Evolutionary conservation across 225 moss, liverwort and hornwort genomes (phyloP).

Genomic region (Asterella californica): DNA sequence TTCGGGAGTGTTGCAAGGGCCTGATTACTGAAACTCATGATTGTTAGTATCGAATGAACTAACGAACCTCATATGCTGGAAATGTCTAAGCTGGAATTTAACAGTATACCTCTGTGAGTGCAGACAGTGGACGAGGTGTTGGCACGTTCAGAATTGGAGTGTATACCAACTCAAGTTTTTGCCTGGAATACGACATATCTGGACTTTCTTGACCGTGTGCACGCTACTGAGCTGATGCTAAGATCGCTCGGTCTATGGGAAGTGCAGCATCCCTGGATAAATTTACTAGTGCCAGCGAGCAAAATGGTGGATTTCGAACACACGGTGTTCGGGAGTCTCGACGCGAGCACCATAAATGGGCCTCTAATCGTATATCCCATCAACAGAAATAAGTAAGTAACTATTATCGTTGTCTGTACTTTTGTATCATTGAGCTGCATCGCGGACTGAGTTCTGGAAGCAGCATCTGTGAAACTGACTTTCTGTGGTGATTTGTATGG

Average conservation of each 20-base stretch:
- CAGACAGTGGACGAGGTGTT: slow-evolving; percentile 55
- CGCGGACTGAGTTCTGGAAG: neutral
- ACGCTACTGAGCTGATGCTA: slow-evolving; percentile 49
- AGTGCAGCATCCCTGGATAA: slow-evolving; percentile 78
- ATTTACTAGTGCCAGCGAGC: slow-evolving; percentile 64
- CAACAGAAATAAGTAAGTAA: slow-evolving; percentile 69
- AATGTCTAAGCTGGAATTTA: neutral
- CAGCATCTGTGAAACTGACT: neutral
- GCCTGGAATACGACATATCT: slow-evolving; percentile 52
- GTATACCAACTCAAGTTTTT: slow-evolving; percentile 50
- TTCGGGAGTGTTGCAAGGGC: neutral
- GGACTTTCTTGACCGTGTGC: slow-evolving; percentile 70
- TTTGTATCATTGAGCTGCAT: neutral
- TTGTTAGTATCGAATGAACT: neutral
- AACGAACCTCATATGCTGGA: neutral
- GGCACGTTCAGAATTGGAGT: slow-evolving; percentile 32
- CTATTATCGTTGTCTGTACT: neutral
- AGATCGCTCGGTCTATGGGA: slow-evolving; percentile 55
- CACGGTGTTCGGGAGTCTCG: slow-evolving; percentile 52
- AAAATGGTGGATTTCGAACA: slow-evolving; percentile 52
- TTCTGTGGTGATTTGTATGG: neutral
- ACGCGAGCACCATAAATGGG: slow-evolving; percentile 45
- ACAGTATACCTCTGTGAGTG: neutral
- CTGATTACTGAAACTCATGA: neutral
- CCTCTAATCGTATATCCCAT: slow-evolving; percentile 72